These are phyloP conservation scores for Phytophthora sp. DNA, from an alignment of 352 stramenopile genomes.

Conservation along the genomic window DNA sequence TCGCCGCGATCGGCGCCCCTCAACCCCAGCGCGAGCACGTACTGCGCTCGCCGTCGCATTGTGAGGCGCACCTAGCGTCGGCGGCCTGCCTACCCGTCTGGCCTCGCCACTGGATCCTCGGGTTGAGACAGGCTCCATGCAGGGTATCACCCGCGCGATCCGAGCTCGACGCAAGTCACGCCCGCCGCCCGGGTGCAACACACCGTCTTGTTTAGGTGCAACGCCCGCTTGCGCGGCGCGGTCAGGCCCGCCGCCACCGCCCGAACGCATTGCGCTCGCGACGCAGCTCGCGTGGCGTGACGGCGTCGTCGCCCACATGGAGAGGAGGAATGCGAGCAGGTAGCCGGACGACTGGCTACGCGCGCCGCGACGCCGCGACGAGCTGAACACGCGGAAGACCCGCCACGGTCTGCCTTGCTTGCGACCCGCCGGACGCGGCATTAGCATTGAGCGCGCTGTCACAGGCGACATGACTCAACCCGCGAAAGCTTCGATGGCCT, in stretches of 20 bases:
- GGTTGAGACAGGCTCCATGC: too few relatives aligned
- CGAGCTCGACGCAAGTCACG: background rate
- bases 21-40: background rate
- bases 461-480: background rate
- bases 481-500: background rate
- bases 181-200: background rate
- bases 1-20: background rate
- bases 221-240: background rate
- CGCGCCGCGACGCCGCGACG: background rate
- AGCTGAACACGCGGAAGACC: conserved; percentile 1
- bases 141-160: background rate
- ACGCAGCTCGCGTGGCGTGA: too few relatives aligned
- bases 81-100: background rate
- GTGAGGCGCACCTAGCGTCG: background rate
- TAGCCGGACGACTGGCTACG: conserved; percentile 4
- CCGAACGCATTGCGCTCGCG: too few relatives aligned
- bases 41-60: background rate
- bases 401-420: background rate
- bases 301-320: background rate
- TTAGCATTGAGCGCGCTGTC: background rate
- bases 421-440: too few relatives aligned
- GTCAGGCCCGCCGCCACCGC: too few relatives aligned
- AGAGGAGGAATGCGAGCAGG: background rate
- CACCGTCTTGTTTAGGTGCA: background rate
- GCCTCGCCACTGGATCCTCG: too few relatives aligned